A percentile compares a stretch with the other conserved stretches of the same genome.
These are phyloP conservation scores for Ceratocystis diversiconidia DNA, from an alignment of 2,329 filamentous ascomycete genomes.

Conservation along the genomic window DNA sequence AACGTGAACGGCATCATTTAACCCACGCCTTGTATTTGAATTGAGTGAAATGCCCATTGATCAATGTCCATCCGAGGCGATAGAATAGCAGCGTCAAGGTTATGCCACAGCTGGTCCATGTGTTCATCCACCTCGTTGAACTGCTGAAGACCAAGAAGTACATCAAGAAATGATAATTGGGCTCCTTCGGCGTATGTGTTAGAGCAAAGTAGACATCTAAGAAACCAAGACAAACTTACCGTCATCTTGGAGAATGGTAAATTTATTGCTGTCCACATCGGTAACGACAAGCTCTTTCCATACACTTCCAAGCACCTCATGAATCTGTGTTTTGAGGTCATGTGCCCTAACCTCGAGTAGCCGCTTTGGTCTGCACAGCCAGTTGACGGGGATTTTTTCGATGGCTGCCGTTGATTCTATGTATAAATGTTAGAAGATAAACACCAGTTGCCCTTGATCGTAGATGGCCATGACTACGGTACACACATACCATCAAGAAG, in stretches of 20 bases:
- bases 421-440: background rate
- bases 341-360: slow-evolving; percentile 52
- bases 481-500: slow-evolving; percentile 38
- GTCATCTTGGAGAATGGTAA: slow-evolving; percentile 36
- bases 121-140: slow-evolving; percentile 48
- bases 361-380: slow-evolving; percentile 46
- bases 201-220: slow-evolving; percentile 14
- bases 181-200: slow-evolving; percentile 28
- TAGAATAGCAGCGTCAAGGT: slow-evolving; percentile 47
- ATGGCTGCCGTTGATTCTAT: slow-evolving; percentile 44
- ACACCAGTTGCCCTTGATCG: background rate
- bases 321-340: slow-evolving; percentile 51
- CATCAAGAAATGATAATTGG: slow-evolving; percentile 39
- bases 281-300: slow-evolving; percentile 57
- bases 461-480: background rate
- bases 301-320: slow-evolving; percentile 50
- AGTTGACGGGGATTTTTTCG: slow-evolving; percentile 44
- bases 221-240: slow-evolving; percentile 4
- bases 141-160: slow-evolving; percentile 40
- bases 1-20: background rate
- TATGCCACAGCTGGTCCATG: slow-evolving; percentile 46
- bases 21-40: slow-evolving; percentile 32
- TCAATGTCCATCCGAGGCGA: slow-evolving; percentile 41
- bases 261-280: slow-evolving; percentile 38
- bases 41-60: slow-evolving; percentile 25